Percentiles rank a stretch among this genome's conserved stretches.
Conservation (phyloP, 2,329 filamentous ascomycete genomes). For the Lecanoromycetidae sp. region DNA sequence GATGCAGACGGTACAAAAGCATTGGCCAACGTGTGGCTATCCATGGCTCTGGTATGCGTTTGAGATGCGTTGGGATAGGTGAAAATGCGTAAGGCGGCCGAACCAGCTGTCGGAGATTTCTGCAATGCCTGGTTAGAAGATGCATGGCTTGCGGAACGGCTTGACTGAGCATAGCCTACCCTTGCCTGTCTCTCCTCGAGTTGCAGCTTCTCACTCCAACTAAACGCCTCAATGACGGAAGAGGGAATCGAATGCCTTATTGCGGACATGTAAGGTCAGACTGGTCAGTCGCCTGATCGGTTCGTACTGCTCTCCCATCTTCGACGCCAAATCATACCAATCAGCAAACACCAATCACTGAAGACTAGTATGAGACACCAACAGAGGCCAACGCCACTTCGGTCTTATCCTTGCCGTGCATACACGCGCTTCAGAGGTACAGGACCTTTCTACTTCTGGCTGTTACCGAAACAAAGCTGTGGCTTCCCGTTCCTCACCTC, state of each 20-base stretch:
- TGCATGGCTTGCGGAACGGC: neutral
- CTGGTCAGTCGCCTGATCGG: neutral
- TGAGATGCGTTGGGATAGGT: too few species aligned
- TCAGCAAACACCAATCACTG: neutral
- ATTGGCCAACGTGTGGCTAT: too few species aligned
- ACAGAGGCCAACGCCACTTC: too few species aligned
- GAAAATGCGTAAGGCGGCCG: neutral
- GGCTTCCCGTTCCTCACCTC: neutral
- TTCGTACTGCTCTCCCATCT: neutral
- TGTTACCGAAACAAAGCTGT: neutral
- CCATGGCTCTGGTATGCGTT: neutral
- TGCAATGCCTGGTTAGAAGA: neutral
- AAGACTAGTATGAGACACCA: too few species aligned
- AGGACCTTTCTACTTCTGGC: too few species aligned
- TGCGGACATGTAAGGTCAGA: neutral
- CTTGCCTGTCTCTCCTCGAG: neutral
- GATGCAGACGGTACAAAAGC: too few species aligned
- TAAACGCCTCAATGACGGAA: neutral
- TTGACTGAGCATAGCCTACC: neutral
- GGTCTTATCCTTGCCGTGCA: too few species aligned
- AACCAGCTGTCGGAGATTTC: neutral
- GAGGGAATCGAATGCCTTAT: neutral
- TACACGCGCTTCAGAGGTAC: too few species aligned
- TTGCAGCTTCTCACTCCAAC: neutral
- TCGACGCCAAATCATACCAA: neutral